Percentiles rank a stretch among this genome's conserved stretches.
Evolutionary conservation across 352 stramenopile species (phyloP).

Genomic region (Phytophthora ramorum): DNA sequence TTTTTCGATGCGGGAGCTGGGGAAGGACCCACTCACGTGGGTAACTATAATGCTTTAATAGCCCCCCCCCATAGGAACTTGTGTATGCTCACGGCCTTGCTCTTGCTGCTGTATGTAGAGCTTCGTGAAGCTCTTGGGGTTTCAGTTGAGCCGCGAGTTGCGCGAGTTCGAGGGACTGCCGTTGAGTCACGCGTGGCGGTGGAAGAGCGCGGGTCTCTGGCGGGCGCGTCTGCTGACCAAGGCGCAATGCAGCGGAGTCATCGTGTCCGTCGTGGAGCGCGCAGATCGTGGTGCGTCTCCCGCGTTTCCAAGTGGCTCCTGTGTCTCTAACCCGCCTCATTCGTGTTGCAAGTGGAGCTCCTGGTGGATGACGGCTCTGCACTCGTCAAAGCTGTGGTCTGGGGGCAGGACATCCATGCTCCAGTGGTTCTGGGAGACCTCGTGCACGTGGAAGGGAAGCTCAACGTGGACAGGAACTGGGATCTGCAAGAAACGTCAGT

Average conservation of each 20-base stretch:
- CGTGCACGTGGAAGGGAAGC: constrained; percentile 76
- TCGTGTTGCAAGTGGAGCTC: constrained; percentile 57
- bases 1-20: constrained; percentile 27
- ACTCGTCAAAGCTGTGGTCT: constrained; percentile 66
- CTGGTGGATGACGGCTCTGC: constrained; percentile 78
- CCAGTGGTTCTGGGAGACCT: constrained; percentile 63
- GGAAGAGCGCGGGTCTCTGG: constrained; percentile 24
- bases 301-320: neutral
- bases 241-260: constrained; percentile 62
- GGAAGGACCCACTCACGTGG: constrained; percentile 63
- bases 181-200: constrained; percentile 65
- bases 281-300: constrained; percentile 52
- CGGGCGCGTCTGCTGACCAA: constrained; percentile 65
- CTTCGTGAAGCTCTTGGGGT: constrained; percentile 69
- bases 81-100: neutral
- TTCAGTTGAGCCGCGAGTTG: constrained; percentile 52
- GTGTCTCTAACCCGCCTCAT: neutral
- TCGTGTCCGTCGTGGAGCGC: constrained; percentile 65
- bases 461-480: constrained; percentile 68
- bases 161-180: constrained; percentile 56
- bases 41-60: no score
- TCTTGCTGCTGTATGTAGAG: constrained; percentile 39
- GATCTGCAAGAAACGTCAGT: constrained; percentile 33
- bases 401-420: constrained; percentile 22
- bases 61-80: no score